Conservation (phyloP, 495 filamentous ascomycete genomes). For the Evansstolkia leycettana region DNA sequence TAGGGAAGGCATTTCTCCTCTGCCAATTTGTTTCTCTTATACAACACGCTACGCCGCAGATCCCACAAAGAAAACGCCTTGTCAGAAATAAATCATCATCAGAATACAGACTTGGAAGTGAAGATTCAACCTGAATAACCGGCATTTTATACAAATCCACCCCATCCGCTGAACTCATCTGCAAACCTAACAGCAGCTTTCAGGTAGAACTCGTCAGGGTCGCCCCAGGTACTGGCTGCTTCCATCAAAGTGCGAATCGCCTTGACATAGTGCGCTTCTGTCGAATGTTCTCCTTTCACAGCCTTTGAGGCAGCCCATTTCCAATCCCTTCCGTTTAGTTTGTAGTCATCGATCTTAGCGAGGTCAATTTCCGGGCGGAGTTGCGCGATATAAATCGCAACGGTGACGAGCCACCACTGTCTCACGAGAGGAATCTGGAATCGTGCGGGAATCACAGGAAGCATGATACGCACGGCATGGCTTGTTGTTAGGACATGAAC, state of each 20-base stretch:
- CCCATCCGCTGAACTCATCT: constrained; percentile 70
- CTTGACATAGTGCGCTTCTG: constrained; percentile 78
- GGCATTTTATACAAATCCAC: constrained; percentile 32
- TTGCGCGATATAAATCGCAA: constrained; percentile 66
- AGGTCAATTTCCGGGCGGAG: constrained; percentile 57
- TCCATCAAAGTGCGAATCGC: constrained; percentile 64
- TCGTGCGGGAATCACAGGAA: constrained; percentile 63
- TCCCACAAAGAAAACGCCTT: no score
- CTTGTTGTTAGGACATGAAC: constrained; percentile 71
- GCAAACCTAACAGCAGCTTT: constrained; percentile 70
- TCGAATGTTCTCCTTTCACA: constrained; percentile 47
- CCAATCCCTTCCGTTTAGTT: constrained; percentile 59
- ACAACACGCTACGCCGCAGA: no score
- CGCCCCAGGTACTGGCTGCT: constrained; percentile 70
- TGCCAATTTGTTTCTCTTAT: no score
- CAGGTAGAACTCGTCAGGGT: constrained; percentile 62
- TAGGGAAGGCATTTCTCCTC: no score
- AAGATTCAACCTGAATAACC: background rate
- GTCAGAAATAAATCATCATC: no score
- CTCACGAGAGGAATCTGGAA: constrained; percentile 61
- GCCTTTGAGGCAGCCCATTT: constrained; percentile 58
- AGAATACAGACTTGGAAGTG: background rate
- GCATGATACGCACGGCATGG: constrained; percentile 74
- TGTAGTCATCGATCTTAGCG: constrained; percentile 46
- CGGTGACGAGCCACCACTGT: constrained; percentile 79